Evolutionary conservation across 345 rosid genomes (phyloP), one percentile per base, ranked within the genome.

Genomic region (Pistacia atlantica): DNA sequence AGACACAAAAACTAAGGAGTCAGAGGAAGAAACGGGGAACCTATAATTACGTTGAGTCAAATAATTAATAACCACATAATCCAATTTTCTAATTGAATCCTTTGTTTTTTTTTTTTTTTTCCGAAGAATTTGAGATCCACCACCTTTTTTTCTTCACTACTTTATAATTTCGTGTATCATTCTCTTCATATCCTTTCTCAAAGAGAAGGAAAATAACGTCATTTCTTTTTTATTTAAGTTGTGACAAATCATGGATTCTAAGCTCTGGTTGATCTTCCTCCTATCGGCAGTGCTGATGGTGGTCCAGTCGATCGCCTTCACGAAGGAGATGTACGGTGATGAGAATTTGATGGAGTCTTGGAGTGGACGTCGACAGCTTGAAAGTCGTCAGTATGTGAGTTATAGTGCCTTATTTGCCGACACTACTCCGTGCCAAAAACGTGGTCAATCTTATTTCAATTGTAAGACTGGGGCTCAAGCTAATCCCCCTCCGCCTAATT

Each of bases 31-130:
- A 65, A 2, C 79, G 77, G 77, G 9, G 79, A 66, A 13, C 33
- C 81, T 8, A 64, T 28, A 49, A 13, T 56, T 4, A 46, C 28
- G 57, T 13, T 12, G 4, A 66, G 59, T 67, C 56, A 33, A 70
- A 72, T 22, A 73, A 77, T 45, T 82, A 81, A 79, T 70, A 63
- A 67, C 86, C 88, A 77, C 81, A 79, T 78, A 58, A 61, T 60
- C 72, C 51, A 17, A 31, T 52, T 75, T 42, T 4, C 73, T 59
- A 62, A 48, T 67, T 73, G 12, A 58, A 20, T 18, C 11, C 62
- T 20, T 20, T 18, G 73, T 80, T 75, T 31, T 31, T 31, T 31
- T 75, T 31, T 31, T 31, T 31, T 31, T 1, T 22, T 22, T 22
- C 25, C 33, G 33, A 31, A 31, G 33, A 2, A 31, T 31, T 31